Conservation (phyloP, 768 basidiomycete species). For the Hygrocybe coccinea region DNA sequence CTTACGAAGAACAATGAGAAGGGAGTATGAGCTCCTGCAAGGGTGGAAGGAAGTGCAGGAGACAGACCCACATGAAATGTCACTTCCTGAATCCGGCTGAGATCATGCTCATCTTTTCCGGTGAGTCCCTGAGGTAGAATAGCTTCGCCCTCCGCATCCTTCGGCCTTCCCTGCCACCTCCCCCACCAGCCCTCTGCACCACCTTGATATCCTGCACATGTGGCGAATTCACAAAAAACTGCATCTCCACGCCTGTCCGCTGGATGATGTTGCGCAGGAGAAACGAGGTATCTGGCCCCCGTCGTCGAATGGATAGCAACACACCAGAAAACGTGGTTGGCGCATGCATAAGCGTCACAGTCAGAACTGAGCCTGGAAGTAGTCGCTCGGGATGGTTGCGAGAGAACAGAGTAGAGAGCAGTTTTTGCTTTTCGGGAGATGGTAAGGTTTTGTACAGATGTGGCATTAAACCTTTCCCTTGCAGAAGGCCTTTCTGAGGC, state of each 20-base stretch:
- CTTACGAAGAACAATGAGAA: too few species aligned
- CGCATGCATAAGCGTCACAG: constrained; percentile 70
- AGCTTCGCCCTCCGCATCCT: constrained; percentile 74
- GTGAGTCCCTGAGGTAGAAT: constrained; percentile 76
- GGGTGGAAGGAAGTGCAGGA: too few species aligned
- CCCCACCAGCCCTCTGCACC: constrained; percentile 57
- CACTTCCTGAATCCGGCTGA: constrained; percentile 44
- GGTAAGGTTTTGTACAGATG: constrained; percentile 63
- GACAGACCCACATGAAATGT: neutral
- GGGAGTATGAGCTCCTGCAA: too few species aligned
- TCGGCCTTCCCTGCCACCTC: constrained; percentile 29
- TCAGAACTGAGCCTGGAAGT: constrained; percentile 80
- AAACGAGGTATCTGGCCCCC: constrained; percentile 86
- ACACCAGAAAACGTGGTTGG: constrained; percentile 87
- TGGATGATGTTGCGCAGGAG: constrained; percentile 85
- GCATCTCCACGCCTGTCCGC: constrained; percentile 90
- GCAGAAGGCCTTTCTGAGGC: constrained; percentile 43
- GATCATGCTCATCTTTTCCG: constrained; percentile 80
- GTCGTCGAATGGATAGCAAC: constrained; percentile 73
- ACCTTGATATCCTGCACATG: constrained; percentile 84
- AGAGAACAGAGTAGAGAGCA: constrained; percentile 68
- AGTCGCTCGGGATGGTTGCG: constrained; percentile 63
- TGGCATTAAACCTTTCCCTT: constrained; percentile 77
- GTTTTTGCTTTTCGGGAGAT: constrained; percentile 61
- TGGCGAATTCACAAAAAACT: constrained; percentile 81